Conservation (phyloP, 495 filamentous ascomycete species). For the Neohortaea acidophila region DNA sequence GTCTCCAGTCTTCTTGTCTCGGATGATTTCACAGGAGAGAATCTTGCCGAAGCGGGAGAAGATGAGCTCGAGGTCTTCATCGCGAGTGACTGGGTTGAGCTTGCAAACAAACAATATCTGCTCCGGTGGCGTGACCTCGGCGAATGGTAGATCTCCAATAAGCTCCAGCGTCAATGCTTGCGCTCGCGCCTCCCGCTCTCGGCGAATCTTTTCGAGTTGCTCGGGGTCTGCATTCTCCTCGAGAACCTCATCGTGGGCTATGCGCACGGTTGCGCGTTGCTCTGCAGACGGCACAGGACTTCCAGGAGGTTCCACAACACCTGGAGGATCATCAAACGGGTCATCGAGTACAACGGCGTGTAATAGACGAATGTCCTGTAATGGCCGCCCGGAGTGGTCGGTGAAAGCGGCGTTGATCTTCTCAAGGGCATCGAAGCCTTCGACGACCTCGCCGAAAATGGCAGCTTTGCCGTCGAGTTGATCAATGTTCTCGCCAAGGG, state of each 20-base stretch:
- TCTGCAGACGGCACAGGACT: slow-evolving; percentile 72
- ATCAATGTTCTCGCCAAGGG: slow-evolving; percentile 71
- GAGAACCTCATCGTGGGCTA: slow-evolving; percentile 74
- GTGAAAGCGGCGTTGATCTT: slow-evolving; percentile 84
- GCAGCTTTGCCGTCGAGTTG: slow-evolving; percentile 80
- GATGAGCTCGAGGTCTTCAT: slow-evolving; percentile 86
- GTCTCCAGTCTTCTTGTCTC: slow-evolving; percentile 85
- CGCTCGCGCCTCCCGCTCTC: slow-evolving; percentile 82
- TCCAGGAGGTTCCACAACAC: slow-evolving; percentile 55
- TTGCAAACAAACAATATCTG: slow-evolving; percentile 98
- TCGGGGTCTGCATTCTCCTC: slow-evolving; percentile 65
- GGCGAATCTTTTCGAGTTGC: slow-evolving; percentile 58
- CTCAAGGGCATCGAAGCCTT: slow-evolving; percentile 82
- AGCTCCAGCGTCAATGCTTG: slow-evolving; percentile 93
- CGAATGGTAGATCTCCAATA: slow-evolving; percentile 94
- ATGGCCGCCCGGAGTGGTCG: slow-evolving; percentile 58
- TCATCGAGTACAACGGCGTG: slow-evolving; percentile 85
- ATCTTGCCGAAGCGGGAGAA: slow-evolving; percentile 96
- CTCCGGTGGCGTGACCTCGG: slow-evolving; percentile 93
- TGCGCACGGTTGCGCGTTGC: slow-evolving; percentile 79
- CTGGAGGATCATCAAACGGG: slow-evolving; percentile 64
- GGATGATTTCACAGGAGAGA: slow-evolving; percentile 87
- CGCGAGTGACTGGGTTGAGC: slow-evolving; percentile 88
- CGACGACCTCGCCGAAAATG: slow-evolving; percentile 88
- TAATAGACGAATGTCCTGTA: slow-evolving; percentile 84